Evolutionary conservation across 768 basidiomycete species (phyloP), one percentile per base, ranked within the genome.

Genomic region (Russula griseocarnosa): DNA sequence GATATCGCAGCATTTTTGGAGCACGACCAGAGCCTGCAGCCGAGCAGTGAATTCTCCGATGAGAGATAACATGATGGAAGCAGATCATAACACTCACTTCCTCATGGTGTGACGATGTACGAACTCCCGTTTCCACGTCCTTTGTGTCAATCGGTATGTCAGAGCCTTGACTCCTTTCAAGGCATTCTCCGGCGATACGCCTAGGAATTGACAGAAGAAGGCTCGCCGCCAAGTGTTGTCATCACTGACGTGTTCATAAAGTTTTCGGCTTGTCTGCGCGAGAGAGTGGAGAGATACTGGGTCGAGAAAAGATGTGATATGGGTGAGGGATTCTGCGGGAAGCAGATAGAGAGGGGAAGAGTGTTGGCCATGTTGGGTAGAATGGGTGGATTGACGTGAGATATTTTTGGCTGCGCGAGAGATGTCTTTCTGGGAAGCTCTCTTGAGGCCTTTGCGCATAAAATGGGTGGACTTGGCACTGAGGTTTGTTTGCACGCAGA

Each of bases 151-250:
- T 70, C 84, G 79, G 50, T 93, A 76, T 24, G 90, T 75, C 60
- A 82, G 71, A 57, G 75, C 76, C 63, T 73, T 76, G 47, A 75
- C 63, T 26, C 71, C 67, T 38, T 79, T 71, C 36, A 87, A 73
- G 63, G 84, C 81, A 60, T 74, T 74, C 73, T 92, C 88, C 20
- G 89, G 90, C 10, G 79, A 74, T 58, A 91, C 81, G 55, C 82
- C 84, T 50, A 91, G 72, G 70, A 84, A 85, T 71, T 86, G 86
- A 58, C 78, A 82, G 65, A 85, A 76, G 73, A 90, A 90, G 32
- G 92, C 91, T 24, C 83, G 78, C 56, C 82, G 79, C 91, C 91
- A 94, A 40, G 88, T 92, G 70, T 83, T 86, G 64, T 94, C 91
- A 69, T 89, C 81, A 60, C 81, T 81, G 79, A 91, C 76, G 79